These are phyloP conservation scores for Podila verticillata DNA, from an alignment of 192 early-diverging fungal genomes.

Conservation along the genomic window DNA sequence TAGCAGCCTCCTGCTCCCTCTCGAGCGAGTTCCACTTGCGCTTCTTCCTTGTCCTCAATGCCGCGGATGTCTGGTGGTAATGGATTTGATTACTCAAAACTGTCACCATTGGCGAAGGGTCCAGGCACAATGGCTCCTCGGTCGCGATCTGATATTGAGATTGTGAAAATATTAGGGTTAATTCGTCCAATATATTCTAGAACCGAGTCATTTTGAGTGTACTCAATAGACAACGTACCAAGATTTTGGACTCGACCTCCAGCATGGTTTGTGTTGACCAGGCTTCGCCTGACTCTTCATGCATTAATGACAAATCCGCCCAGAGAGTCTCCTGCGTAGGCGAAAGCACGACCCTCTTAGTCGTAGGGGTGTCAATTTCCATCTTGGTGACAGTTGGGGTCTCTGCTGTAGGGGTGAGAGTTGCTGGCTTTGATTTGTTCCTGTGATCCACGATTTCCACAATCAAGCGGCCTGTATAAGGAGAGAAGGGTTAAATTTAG, in stretches of 20 bases:
- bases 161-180: background rate
- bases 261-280: slow-evolving; percentile 66
- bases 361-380: slow-evolving; percentile 8
- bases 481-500: slow-evolving; percentile 18
- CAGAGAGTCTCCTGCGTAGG: slow-evolving; percentile 64
- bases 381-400: background rate
- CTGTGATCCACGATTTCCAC: slow-evolving; percentile 78
- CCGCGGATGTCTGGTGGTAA: slow-evolving; percentile 57
- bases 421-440: slow-evolving; percentile 6
- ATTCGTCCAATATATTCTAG: background rate
- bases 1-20: slow-evolving; percentile 71
- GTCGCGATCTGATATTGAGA: slow-evolving; percentile 57
- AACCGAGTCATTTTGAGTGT: background rate
- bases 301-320: slow-evolving; percentile 60
- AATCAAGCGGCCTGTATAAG: slow-evolving; percentile 69
- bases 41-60: slow-evolving; percentile 63
- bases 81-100: slow-evolving; percentile 75
- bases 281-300: slow-evolving; percentile 52
- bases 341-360: slow-evolving; percentile 55
- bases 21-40: slow-evolving; percentile 79
- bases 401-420: background rate
- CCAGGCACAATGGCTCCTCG: slow-evolving; percentile 73
- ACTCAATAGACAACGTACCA: slow-evolving; percentile 41
- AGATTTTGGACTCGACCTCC: slow-evolving; percentile 71
- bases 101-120: slow-evolving; percentile 75